A percentile compares a stretch with the other conserved stretches of the same genome.
phyloP scores from a whole-genome alignment of 2,329 filamentous ascomycete genomes.

The Diplocarpon mali region DNA sequence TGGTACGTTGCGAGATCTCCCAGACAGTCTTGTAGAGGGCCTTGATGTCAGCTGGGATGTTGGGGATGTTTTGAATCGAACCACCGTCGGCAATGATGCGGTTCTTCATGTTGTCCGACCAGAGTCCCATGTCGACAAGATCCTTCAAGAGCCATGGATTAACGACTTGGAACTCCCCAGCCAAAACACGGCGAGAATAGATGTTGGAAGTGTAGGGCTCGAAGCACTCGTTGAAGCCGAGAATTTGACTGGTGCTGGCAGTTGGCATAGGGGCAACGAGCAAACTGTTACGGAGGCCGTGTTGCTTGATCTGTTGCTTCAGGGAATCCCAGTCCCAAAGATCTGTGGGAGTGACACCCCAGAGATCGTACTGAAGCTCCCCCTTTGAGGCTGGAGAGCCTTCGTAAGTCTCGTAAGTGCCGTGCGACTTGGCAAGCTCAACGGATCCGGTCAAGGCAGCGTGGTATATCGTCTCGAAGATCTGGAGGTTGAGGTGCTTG shows the following conservation, averaged over 20 bases:
- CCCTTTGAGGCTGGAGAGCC: slow-evolving; percentile 92
- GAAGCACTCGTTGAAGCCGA: slow-evolving; percentile 99
- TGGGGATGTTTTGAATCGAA: slow-evolving; percentile 92
- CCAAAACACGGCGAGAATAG: slow-evolving; percentile 94
- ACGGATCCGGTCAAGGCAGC: slow-evolving; percentile 82
- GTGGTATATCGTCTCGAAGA: slow-evolving; percentile 99
- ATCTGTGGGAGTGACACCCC: slow-evolving; percentile 84
- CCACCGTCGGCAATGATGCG: slow-evolving; percentile 96
- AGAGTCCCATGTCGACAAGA: slow-evolving; percentile 91
- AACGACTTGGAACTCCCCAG: slow-evolving; percentile 98
- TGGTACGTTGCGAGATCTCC: slow-evolving; percentile 94
- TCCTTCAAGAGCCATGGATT: slow-evolving; percentile 99
- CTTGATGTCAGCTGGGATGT: slow-evolving; percentile 93
- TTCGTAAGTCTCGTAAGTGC: slow-evolving; percentile 80
- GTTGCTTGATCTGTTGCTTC: slow-evolving; percentile 82
- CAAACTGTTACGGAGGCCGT: slow-evolving; percentile 91
- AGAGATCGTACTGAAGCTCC: slow-evolving; percentile 97
- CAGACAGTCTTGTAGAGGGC: slow-evolving; percentile 98
- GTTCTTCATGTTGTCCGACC: slow-evolving; percentile 99
- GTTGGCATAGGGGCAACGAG: slow-evolving; percentile 97
- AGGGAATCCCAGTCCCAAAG: slow-evolving; percentile 93
- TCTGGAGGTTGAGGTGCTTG: slow-evolving; percentile 88
- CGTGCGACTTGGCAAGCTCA: slow-evolving; percentile 72
- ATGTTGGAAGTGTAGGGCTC: slow-evolving; percentile 99
- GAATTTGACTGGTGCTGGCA: slow-evolving; percentile 91